Evolutionary conservation across 2,329 filamentous ascomycete species (phyloP), one percentile per base, ranked within the genome.

Genomic region (Fusarium verrucosum): DNA sequence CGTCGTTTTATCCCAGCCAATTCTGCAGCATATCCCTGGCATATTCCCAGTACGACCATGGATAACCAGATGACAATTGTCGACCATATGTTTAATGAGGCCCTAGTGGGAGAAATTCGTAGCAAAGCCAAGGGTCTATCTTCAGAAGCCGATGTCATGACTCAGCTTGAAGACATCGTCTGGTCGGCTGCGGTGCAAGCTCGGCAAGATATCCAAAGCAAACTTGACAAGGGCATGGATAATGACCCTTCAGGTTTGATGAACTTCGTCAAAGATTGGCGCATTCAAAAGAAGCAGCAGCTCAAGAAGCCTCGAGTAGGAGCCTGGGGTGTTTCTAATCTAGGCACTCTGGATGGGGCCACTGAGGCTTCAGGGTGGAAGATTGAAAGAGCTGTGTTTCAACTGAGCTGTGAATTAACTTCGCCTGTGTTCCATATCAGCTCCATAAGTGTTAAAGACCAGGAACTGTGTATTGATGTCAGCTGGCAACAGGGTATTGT

Each of bases 321-420:
- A 13, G 62, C 64, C 1, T 70, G 70, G 65, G 49, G 59, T 17
- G 63, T 74, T 10, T 73, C 69, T 20, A 75, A 75, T 52, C 51
- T 75, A 3, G 73, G 73, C 8, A 67, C 61, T 8, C 30, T 75
- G 2, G 69, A 73, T 40, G 72, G 65, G 19, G 38, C 28, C 8
- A 26, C 26, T 17, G 43, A 44, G n/a, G 45, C 28, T 11, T 7
- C 49, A 13, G 51, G 30, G 10, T 74, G 73, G 73, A 55, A 42
- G 20, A 68, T 74, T 9, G 49, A 62, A 57, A 44, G 47, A 45
- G 38, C 71, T 58, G 37, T 58, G 32, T 51, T 72, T 69, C 55
- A 62, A 23, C 45, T 70, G 16, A 68, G 70, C 32, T 68, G 61
- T 16, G 68, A 69, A 50, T 38, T 65, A 19, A 49, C 50, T 5